Evolutionary conservation across 805 yeast genomes (phyloP).

Genomic region (Naumovozyma castellii): DNA sequence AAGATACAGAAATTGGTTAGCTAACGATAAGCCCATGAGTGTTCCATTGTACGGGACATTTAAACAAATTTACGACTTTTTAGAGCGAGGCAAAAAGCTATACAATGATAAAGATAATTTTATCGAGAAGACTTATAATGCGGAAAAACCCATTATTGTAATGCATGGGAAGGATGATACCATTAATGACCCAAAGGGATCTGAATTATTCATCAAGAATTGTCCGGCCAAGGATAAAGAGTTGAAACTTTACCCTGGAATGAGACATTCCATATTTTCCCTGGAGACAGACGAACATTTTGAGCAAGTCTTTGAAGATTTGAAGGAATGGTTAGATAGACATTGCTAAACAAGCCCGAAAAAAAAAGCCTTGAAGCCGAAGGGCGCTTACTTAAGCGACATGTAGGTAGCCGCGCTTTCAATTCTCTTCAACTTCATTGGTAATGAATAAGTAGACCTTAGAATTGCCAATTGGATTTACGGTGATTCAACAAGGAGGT

Average conservation of each 20-base stretch:
- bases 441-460: neutral
- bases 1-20: conserved; percentile 38
- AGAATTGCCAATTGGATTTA: too few relatives aligned
- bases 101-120: conserved; percentile 30
- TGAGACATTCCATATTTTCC: conserved; percentile 37
- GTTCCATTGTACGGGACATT: conserved; percentile 46
- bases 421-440: neutral
- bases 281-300: conserved; percentile 39
- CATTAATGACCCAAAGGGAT: conserved; percentile 45
- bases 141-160: conserved; percentile 41
- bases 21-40: conserved; percentile 32
- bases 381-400: neutral
- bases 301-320: conserved; percentile 27
- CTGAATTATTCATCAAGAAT: conserved; percentile 34
- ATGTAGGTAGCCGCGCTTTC: too few relatives aligned
- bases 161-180: conserved; percentile 57
- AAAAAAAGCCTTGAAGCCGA: neutral
- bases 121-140: conserved; percentile 25
- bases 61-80: conserved; percentile 48
- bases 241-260: conserved; percentile 17
- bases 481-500: too few relatives aligned
- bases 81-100: conserved; percentile 50
- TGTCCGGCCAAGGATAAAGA: conserved; percentile 23
- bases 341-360: conserved; percentile 1
- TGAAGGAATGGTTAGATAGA: conserved; percentile 34